Evolutionary conservation across 129 eudicot genomes (phyloP).

Genomic region (Flaveria brownii): DNA sequence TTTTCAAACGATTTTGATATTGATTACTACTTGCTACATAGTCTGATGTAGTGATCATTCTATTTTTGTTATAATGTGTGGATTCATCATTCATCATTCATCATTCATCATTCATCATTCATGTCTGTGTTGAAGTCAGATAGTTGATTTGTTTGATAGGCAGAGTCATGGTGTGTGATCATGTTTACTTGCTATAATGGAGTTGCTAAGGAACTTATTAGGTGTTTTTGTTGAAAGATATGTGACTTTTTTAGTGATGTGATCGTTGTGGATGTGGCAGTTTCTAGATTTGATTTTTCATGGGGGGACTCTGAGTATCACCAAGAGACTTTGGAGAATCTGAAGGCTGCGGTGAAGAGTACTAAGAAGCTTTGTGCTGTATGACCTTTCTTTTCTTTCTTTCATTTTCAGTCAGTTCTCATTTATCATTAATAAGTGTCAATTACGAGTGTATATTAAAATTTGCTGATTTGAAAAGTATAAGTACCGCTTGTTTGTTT

Average conservation of each 20-base stretch:
- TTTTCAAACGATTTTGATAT: neutral
- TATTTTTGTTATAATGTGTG: neutral
- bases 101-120: neutral
- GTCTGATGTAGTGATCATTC: neutral
- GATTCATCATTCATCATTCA: neutral
- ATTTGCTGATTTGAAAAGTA: neutral
- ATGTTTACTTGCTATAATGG: neutral
- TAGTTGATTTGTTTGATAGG: neutral
- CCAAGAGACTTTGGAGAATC: conserved; percentile 84
- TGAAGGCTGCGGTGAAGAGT: conserved; percentile 68
- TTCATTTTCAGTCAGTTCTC: neutral
- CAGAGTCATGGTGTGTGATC: neutral
- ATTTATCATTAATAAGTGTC: neutral
- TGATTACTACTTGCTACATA: neutral
- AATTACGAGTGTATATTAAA: neutral
- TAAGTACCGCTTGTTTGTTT: neutral
- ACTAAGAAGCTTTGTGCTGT: conserved; percentile 89
- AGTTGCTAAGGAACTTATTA: neutral
- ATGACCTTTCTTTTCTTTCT: conserved; percentile 31
- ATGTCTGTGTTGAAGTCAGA: conserved; percentile 2
- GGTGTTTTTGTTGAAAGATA: neutral
- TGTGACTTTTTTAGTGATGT: neutral
- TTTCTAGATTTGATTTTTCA: conserved; percentile 94
- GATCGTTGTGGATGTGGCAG: conserved; percentile 39
- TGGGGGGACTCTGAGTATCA: conserved; percentile 77